Evolutionary conservation across 345 rosid species (phyloP), one percentile per base, ranked within the genome.

Genomic region (Mangifera indica): DNA sequence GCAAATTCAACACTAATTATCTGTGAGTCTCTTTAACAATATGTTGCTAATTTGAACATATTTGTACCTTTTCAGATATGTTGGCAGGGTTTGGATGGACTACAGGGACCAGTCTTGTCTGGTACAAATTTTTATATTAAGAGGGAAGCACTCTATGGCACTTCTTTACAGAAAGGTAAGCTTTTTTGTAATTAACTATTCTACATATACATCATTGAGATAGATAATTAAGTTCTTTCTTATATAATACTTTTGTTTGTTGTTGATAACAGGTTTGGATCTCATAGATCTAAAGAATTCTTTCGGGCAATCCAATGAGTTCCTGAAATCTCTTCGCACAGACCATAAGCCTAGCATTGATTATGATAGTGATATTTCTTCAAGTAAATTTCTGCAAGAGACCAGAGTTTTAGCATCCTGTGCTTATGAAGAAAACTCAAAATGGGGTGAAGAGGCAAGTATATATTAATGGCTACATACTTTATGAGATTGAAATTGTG

Each of bases 41-140:
- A 9, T 61, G 22, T 22, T 67, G 51, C 2, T 11, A 0, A 52
- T n/a, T 63, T 44, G 26, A 52, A 9, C 8, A 5, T 18, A 15
- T 49, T 66, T 34, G 25, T 7, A 52, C 26, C 10, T 4, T 45
- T 73, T 67, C 53, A 80, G 86, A 14, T 20, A 6, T 5, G 0
- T 0, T 72, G 76, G 81, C 2, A 14, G 0, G 85, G 87, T 48
- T 4, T 76, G 7, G 83, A 86, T 76, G 86, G 90, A 17, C 60
- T 77, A 5, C 42, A 9, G 10, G 87, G 90, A 56, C 86, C 88
- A 0, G 0, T 69, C 0, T 1, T 86, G 46, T 80, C 83, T 3
- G 87, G 87, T 7, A 78, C 85, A 10, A 74, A 80, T 52, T 86
- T 80, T 73, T 86, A 84, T 21, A 76, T 82, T 8, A 86, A 84